These are phyloP conservation scores for Aspergillus aculeatinus DNA, from an alignment of 2,329 filamentous ascomycete genomes.

Conservation along the genomic window DNA sequence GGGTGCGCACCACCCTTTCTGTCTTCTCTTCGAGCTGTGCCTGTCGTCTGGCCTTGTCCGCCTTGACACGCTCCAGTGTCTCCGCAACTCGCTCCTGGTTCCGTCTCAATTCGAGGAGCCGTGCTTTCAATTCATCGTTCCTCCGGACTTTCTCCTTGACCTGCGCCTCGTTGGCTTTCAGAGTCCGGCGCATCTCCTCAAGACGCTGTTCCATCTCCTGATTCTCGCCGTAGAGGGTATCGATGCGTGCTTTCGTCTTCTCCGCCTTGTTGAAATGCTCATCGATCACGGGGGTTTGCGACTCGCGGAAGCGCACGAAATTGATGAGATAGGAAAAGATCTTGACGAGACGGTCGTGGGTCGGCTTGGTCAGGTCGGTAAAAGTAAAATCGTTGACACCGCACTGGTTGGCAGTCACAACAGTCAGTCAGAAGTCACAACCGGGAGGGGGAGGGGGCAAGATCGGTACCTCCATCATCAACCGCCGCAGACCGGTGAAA, in stretches of 20 bases:
- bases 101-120: constrained; percentile 74
- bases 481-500: constrained; percentile 75
- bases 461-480: constrained; percentile 63
- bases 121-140: constrained; percentile 83
- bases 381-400: constrained; percentile 93
- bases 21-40: constrained; percentile 53
- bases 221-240: constrained; percentile 80
- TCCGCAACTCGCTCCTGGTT: constrained; percentile 81
- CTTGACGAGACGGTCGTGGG: constrained; percentile 83
- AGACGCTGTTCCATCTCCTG: constrained; percentile 79
- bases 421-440: too few species aligned
- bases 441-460: too few species aligned
- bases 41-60: constrained; percentile 75
- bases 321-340: constrained; percentile 99
- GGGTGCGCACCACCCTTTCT: constrained; percentile 59
- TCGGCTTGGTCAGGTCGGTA: constrained; percentile 85
- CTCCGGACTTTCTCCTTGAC: constrained; percentile 80
- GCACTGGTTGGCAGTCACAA: constrained; percentile 55
- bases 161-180: constrained; percentile 75
- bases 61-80: constrained; percentile 78
- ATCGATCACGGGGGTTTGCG: constrained; percentile 84
- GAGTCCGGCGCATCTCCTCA: constrained; percentile 75
- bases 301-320: constrained; percentile 95
- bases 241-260: constrained; percentile 80
- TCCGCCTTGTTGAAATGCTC: constrained; percentile 91